phyloP scores from a whole-genome alignment of 2,329 filamentous ascomycete species.

The Claviceps fusiformis region DNA sequence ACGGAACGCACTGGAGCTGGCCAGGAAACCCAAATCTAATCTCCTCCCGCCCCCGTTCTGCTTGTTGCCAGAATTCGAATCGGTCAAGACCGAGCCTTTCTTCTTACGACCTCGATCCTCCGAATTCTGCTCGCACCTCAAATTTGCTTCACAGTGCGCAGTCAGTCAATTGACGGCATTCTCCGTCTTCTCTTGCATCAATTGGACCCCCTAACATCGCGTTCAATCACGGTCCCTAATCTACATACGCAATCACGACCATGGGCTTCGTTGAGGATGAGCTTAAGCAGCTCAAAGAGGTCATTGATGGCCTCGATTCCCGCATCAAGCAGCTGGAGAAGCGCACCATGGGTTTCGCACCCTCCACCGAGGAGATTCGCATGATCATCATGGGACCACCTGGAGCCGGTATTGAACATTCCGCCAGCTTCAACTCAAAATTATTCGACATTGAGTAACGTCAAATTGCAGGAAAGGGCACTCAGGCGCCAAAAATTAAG shows the following conservation, averaged over 20 bases:
- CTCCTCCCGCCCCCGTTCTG: background rate
- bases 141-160: background rate
- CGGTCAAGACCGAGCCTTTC: background rate
- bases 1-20: background rate
- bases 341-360: constrained; percentile 44
- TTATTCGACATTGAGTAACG: constrained; percentile 1
- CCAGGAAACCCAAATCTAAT: background rate
- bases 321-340: constrained; percentile 77
- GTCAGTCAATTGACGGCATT: background rate
- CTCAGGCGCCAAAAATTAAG: constrained; percentile 95
- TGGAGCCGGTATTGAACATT: constrained; percentile 63
- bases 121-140: background rate
- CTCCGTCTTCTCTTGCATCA: background rate
- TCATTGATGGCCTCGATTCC: constrained; percentile 70
- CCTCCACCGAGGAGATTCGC: constrained; percentile 55
- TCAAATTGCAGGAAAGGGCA: constrained; percentile 71
- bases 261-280: constrained; percentile 87
- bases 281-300: constrained; percentile 71
- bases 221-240: background rate
- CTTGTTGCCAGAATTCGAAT: background rate
- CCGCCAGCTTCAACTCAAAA: background rate
- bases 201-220: constrained; percentile 5
- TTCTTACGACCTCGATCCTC: background rate
- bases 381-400: constrained; percentile 98
- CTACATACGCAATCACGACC: constrained; percentile 24